These are phyloP conservation scores for Skeletonema marinoi DNA, from an alignment of 108 stramenopile genomes.

Conservation along the genomic window DNA sequence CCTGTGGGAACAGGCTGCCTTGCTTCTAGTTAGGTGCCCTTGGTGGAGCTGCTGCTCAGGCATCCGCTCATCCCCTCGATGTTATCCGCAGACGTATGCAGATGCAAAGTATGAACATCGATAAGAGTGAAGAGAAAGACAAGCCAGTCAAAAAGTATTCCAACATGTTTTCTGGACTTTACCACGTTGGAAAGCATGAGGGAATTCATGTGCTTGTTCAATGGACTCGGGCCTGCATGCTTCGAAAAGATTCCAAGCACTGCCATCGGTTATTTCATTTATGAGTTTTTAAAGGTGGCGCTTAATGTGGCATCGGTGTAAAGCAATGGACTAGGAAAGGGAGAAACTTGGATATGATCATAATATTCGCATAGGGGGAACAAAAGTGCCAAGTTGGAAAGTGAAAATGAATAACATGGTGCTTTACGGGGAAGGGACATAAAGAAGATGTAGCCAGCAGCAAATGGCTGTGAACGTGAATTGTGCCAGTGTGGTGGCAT, in stretches of 20 bases:
- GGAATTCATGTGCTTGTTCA: constrained; percentile 45
- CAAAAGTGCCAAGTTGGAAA: neutral
- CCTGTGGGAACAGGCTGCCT: constrained; percentile 23
- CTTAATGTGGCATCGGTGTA: constrained; percentile 39
- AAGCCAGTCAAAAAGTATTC: constrained; percentile 12
- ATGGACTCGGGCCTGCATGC: constrained; percentile 53
- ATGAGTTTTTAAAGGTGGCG: constrained; percentile 46
- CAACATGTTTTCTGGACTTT: constrained; percentile 46
- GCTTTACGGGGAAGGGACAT: neutral
- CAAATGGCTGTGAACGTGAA: neutral
- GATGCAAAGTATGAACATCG: constrained; percentile 48
- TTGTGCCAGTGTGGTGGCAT: constrained; percentile 1
- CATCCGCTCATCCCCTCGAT: constrained; percentile 51
- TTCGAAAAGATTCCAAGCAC: constrained; percentile 56
- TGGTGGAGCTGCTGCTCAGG: constrained; percentile 50
- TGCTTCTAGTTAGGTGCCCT: constrained; percentile 40
- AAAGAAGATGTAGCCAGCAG: neutral
- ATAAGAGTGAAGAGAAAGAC: constrained; percentile 25
- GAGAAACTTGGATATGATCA: neutral
- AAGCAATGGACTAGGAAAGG: neutral
- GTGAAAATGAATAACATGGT: neutral
- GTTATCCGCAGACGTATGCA: constrained; percentile 49
- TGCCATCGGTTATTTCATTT: constrained; percentile 51
- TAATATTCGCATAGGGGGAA: neutral
- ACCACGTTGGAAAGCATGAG: constrained; percentile 42